Conservation (phyloP, 352 stramenopile species). For the Globisporangium alternatum region DNA sequence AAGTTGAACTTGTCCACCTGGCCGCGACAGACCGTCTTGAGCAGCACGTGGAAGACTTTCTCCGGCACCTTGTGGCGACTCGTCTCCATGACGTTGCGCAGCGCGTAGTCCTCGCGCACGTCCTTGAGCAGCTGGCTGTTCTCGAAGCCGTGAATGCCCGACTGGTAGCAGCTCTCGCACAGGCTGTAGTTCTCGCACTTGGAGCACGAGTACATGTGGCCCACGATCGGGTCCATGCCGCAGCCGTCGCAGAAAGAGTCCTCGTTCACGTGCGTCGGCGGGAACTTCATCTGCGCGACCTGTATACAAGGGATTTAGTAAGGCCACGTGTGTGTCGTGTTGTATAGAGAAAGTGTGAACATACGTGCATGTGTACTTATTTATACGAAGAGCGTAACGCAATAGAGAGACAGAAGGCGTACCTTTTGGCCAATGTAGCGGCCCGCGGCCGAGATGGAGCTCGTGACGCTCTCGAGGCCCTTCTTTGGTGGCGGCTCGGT, state of each 20-base stretch:
- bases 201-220: conserved; percentile 88
- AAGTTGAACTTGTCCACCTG: conserved; percentile 90
- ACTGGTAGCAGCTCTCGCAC: conserved; percentile 82
- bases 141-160: conserved; percentile 82
- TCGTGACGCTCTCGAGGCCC: conserved; percentile 56
- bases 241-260: conserved; percentile 90
- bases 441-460: conserved; percentile 64
- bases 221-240: conserved; percentile 85
- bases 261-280: conserved; percentile 72
- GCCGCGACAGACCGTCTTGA: conserved; percentile 81
- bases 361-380: not conserved
- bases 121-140: conserved; percentile 72
- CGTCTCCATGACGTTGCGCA: conserved; percentile 70
- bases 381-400: not conserved
- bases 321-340: not conserved
- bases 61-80: conserved; percentile 77
- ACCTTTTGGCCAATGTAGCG: conserved; percentile 79
- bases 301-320: conserved; percentile 9
- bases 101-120: conserved; percentile 79
- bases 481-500: conserved; percentile 35
- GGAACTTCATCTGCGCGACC: conserved; percentile 77
- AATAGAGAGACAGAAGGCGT: not conserved
- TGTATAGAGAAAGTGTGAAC: not conserved
- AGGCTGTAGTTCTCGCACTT: conserved; percentile 83
- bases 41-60: conserved; percentile 77